Evolutionary conservation across 2,329 filamentous ascomycete species (phyloP).

Genomic region (Venturia effusa): DNA sequence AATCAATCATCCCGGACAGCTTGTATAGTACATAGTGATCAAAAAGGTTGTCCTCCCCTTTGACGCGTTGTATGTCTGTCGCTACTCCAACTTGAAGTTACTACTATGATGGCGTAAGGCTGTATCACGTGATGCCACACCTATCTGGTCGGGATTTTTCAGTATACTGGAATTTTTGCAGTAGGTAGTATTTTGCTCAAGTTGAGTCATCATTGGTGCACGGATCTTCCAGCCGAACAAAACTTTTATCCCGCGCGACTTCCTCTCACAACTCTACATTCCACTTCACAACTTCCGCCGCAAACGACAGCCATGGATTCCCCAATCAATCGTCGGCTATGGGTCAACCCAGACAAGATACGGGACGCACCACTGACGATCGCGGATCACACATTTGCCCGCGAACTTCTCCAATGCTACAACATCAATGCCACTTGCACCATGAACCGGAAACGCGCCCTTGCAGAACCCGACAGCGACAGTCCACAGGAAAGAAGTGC

Average conservation of each 20-base stretch:
- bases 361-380: not conserved
- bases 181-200: not conserved
- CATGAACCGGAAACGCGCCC: not conserved
- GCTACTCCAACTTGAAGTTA: no score
- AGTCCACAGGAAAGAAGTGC: not conserved
- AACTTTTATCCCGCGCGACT: not conserved
- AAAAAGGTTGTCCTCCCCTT: not conserved
- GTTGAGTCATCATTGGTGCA: not conserved
- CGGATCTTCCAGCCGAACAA: not conserved
- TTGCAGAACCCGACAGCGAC: not conserved
- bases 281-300: not conserved
- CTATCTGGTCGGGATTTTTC: not conserved
- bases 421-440: not conserved
- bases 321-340: not conserved
- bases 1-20: no score
- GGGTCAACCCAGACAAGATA: not conserved
- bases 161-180: not conserved
- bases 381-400: not conserved
- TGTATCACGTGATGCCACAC: not conserved
- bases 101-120: not conserved
- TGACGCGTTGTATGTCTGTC: not conserved
- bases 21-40: not conserved
- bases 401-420: not conserved
- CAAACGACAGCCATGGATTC: not conserved
- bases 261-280: not conserved